phyloP scores from a whole-genome alignment of 2,329 filamentous ascomycete genomes.

The Fusarium sp. region DNA sequence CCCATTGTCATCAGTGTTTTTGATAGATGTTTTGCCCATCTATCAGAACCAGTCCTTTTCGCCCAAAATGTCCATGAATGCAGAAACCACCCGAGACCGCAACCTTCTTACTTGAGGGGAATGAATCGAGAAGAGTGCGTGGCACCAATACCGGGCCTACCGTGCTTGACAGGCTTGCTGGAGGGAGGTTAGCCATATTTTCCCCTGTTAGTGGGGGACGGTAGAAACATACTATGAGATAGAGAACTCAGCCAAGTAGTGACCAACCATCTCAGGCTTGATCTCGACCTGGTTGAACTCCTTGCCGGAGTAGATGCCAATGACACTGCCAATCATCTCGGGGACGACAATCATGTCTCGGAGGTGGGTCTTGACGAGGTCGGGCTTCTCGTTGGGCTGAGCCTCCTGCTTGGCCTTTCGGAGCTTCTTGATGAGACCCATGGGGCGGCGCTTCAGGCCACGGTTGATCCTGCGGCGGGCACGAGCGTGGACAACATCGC shows the following conservation, averaged over 20 bases:
- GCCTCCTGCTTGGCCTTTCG: slow-evolving; percentile 99
- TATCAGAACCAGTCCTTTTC: slow-evolving; percentile 67
- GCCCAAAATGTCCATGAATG: slow-evolving; percentile 66
- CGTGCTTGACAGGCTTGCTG: slow-evolving; percentile 99
- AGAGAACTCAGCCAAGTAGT: slow-evolving; percentile 99
- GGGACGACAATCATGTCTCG: slow-evolving; percentile 99
- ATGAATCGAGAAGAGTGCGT: slow-evolving; percentile 99
- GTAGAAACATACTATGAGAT: slow-evolving; percentile 91
- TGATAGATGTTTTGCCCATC: slow-evolving; percentile 55
- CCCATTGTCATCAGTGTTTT: slow-evolving; percentile 56
- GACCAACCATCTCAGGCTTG: slow-evolving; percentile 99
- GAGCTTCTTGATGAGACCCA: slow-evolving; percentile 99
- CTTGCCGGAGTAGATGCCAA: slow-evolving; percentile 99
- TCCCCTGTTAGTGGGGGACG: neutral
- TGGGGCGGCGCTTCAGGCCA: slow-evolving; percentile 99
- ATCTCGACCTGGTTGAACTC: slow-evolving; percentile 99
- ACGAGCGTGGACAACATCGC: slow-evolving; percentile 98
- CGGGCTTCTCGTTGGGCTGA: slow-evolving; percentile 99
- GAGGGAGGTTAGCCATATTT: slow-evolving; percentile 57
- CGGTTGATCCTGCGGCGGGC: slow-evolving; percentile 99
- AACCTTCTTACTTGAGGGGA: slow-evolving; percentile 95
- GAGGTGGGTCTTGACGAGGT: slow-evolving; percentile 98
- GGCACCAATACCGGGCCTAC: slow-evolving; percentile 99
- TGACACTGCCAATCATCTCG: slow-evolving; percentile 99
- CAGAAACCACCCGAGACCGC: slow-evolving; percentile 62